Evolutionary conservation across 2,329 filamentous ascomycete genomes (phyloP), one percentile per base, ranked within the genome.

Genomic region (Neonectria punicea): DNA sequence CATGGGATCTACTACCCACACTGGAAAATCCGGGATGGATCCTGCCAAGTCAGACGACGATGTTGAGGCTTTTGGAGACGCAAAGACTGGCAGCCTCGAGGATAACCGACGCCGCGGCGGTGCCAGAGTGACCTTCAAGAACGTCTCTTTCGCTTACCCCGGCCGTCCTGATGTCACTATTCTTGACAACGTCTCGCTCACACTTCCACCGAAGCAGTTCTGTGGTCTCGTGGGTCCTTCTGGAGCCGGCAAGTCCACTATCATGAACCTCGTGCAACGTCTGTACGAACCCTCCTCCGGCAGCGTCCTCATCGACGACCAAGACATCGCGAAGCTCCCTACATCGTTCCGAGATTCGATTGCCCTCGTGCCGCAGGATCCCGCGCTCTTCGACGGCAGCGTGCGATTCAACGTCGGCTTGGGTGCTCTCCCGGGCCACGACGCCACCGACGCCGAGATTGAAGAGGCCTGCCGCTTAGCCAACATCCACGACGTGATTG

Each of bases 401-500:
- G 79, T 89, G 32, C 77, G 76, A 10, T 88, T 88, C 76, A 89
- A 89, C 72, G 79, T 89, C 25, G 79, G 80, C 2, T 79, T 89
- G 3, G 87, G 87, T 10, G 83, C 84, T 0, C 80, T 83, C 1
- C 88, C 88, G 1, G 85, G 82, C 5, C 80, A 84, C 36, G 83
- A 85, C 28, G 86, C 86, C 2, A 86, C 83, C 0, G 80, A 88
- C 53, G 85, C 81, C 5, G 90, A 92, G 49, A 89, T 93, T 41
- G 84, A 90, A 69, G 86, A 87, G 58, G 90, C 90, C 0, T 92
- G 90, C 73, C 84, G 85, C 56, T 78, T 90, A 10, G 90, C 90
- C 36, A 90, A 91, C 72, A 91, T 93, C 65, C 90, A 93, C 75
- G 89, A 92, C 28, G 88, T 87, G n/a, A 90, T 93, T 67, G 78